These are phyloP conservation scores for Magnolia changhungtana DNA, from an alignment of 164 flowering plant species.

Conservation along the genomic window DNA sequence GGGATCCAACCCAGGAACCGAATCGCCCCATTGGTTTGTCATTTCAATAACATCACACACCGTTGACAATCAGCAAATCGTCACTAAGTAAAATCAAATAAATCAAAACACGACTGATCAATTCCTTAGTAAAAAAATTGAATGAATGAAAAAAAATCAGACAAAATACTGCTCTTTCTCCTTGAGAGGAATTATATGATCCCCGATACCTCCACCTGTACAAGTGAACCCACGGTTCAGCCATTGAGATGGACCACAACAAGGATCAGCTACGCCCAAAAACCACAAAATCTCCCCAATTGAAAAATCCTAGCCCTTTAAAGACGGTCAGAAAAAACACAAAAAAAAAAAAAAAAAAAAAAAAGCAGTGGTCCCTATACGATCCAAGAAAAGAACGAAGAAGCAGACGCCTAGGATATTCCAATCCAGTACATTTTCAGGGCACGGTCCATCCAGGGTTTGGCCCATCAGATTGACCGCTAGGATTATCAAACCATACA, in stretches of 20 bases:
- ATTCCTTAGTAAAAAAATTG: not conserved
- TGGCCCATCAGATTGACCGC: not conserved
- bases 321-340: no score
- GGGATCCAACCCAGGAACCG: slow-evolving; percentile 7
- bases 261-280: not conserved
- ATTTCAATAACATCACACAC: slow-evolving; percentile 3
- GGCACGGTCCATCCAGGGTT: no score
- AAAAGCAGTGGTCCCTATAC: no score
- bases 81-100: not conserved
- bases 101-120: not conserved
- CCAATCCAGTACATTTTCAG: no score
- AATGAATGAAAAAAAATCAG: not conserved
- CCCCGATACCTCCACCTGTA: not conserved
- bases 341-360: no score
- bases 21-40: slow-evolving; percentile 10
- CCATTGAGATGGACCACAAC: not conserved
- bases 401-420: no score
- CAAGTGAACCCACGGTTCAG: not conserved
- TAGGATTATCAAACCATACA: not conserved
- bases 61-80: not conserved
- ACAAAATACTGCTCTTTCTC: not conserved
- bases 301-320: not conserved
- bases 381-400: no score
- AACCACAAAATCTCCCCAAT: not conserved
- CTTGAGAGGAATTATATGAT: not conserved